Evolutionary conservation across 1,139 yeast species (phyloP), one percentile per base, ranked within the genome.

Genomic region (Pichia kudriavzevii): DNA sequence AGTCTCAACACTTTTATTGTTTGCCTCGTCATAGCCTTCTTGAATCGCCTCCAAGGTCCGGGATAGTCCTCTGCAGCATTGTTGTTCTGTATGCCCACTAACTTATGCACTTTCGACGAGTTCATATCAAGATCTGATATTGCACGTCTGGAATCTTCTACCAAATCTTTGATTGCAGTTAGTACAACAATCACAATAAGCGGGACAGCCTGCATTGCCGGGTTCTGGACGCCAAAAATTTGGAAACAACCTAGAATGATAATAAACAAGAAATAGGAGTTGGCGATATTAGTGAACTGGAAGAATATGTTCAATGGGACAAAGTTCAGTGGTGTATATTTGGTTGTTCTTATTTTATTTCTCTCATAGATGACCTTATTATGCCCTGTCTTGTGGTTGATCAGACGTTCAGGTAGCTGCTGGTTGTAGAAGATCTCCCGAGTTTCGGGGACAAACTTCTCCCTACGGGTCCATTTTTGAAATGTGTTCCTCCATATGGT

Each of bases 291-390:
- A 31, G 63, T 62, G 50, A 73, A 73, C 49, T 73, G 79, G 42
- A 64, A 57, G 15, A 56, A 48, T 21, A 74, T 54, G 45, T 72
- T 72, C 50, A 70, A 72, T 4, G 79, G 79, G 19, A 74, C 43
- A 42, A 74, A 74, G 27, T 68, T 55, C 31, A 73, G 44, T 4
- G 79, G 78, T 2, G 79, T 73, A 49, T 73, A 74, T 53, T 72
- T 73, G 6, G 80, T 72, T 5, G 79, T 72, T 56, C 79, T 63
- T 39, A 73, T 69, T 50, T 73, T 73, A 52, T 73, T 74, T 46
- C 78, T 58, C 12, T 75, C 67, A 44, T 69, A 73, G 3, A 31
- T 28, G 1, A 37, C 32, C 10, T 35, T 32, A 7, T 56, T 57
- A 2, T 37, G 22, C 3, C 39, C 28, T 1, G 55, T 48, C 24